phyloP scores from a whole-genome alignment of 1,284 basidiomycete species.

The Ceratobasidium sp. region DNA sequence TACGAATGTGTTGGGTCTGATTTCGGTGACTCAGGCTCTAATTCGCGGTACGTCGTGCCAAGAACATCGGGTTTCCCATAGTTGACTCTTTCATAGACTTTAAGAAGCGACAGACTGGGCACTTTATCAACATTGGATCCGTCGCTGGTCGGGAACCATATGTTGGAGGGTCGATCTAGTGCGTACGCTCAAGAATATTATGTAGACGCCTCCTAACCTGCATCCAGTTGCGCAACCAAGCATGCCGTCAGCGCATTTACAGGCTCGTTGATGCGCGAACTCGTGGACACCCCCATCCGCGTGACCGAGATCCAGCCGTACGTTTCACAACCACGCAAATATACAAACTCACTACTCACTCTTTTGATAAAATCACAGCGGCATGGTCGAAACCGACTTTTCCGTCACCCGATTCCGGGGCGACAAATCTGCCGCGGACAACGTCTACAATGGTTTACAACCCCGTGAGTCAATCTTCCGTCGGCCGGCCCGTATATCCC shows the following conservation, averaged over 20 bases:
- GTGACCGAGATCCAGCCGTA: conserved; percentile 93
- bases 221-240: conserved; percentile 84
- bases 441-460: conserved; percentile 88
- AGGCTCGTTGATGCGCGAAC: conserved; percentile 81
- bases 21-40: conserved; percentile 82
- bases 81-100: conserved; percentile 68
- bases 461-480: conserved; percentile 67
- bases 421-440: conserved; percentile 80
- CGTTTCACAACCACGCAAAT: conserved; percentile 14
- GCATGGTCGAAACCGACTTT: conserved; percentile 70
- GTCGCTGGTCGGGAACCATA: conserved; percentile 94
- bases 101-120: conserved; percentile 86
- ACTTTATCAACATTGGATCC: conserved; percentile 96
- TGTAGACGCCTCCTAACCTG: not conserved
- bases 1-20: conserved; percentile 92
- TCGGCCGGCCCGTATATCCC: not conserved
- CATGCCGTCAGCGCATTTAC: conserved; percentile 92
- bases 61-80: conserved; percentile 5
- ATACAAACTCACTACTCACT: not conserved
- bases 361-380: conserved; percentile 42
- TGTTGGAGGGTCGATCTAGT: conserved; percentile 75
- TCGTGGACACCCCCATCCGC: conserved; percentile 89
- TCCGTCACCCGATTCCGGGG: conserved; percentile 89
- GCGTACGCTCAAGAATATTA: conserved; percentile 35
- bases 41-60: conserved; percentile 66